Evolutionary conservation across 106 monocot genomes (phyloP).

Genomic region (Dioscorea zingiberensis): DNA sequence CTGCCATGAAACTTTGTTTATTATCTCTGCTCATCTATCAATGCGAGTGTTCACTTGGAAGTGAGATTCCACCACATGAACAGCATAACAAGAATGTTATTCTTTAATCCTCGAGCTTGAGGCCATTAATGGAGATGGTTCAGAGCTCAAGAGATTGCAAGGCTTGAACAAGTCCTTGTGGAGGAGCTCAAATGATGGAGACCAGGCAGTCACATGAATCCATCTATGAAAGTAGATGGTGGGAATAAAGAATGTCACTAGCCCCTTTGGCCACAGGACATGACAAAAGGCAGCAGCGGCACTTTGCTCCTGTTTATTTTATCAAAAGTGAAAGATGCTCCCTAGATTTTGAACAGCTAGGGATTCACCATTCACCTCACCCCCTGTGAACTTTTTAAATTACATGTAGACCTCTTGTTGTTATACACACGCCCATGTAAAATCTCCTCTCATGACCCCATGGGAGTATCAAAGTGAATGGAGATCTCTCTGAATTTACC

Average conservation of each 20-base stretch:
- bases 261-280: neutral
- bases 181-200: neutral
- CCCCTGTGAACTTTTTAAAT: neutral
- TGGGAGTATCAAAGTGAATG: no score
- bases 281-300: constrained; percentile 2
- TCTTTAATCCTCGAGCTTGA: neutral
- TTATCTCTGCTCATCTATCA: neutral
- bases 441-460: no score
- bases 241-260: no score
- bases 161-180: no score
- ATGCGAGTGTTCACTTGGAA: neutral
- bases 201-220: neutral
- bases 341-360: neutral
- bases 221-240: no score
- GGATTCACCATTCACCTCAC: neutral
- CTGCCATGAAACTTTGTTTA: neutral
- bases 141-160: no score
- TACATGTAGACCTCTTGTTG: neutral
- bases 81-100: neutral
- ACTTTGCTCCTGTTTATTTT: neutral
- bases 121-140: neutral
- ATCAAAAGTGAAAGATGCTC: neutral
- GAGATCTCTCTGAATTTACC: neutral
- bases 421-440: no score
- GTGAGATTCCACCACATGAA: no score